Evolutionary conservation across 2,329 filamentous ascomycete species (phyloP).

Genomic region (Venturiaceae sp.): DNA sequence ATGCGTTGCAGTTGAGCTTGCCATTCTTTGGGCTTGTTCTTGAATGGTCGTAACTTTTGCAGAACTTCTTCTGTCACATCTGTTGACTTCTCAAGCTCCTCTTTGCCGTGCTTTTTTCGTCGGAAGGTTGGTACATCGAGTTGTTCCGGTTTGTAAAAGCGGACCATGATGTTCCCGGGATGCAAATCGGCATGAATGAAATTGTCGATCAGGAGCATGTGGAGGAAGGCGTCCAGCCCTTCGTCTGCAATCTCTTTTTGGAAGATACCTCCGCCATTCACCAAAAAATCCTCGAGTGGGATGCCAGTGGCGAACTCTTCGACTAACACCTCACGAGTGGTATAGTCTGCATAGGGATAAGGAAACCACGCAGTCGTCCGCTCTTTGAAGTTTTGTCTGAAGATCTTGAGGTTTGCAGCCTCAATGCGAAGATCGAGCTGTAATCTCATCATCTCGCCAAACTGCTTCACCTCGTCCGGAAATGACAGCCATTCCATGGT

Average conservation of each 20-base stretch:
- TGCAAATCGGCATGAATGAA: slow-evolving; percentile 96
- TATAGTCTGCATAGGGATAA: slow-evolving; percentile 86
- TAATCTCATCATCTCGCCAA: slow-evolving; percentile 98
- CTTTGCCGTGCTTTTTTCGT: background rate
- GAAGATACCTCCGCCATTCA: slow-evolving; percentile 85
- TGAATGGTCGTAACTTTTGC: slow-evolving; percentile 64
- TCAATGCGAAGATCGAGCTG: slow-evolving; percentile 94
- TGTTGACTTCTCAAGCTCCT: slow-evolving; percentile 35
- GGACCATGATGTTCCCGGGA: slow-evolving; percentile 98
- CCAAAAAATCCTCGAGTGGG: slow-evolving; percentile 79
- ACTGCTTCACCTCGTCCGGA: slow-evolving; percentile 86
- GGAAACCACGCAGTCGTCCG: slow-evolving; percentile 94
- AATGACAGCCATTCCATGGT: slow-evolving; percentile 97
- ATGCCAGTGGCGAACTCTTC: slow-evolving; percentile 96
- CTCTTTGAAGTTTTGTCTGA: slow-evolving; percentile 83
- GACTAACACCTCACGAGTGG: slow-evolving; percentile 81
- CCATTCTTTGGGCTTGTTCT: slow-evolving; percentile 62
- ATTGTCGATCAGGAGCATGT: slow-evolving; percentile 95
- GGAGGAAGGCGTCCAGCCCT: slow-evolving; percentile 87
- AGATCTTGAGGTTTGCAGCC: slow-evolving; percentile 77
- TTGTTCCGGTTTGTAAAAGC: slow-evolving; percentile 79
- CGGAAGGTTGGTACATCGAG: slow-evolving; percentile 47
- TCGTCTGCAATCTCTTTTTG: slow-evolving; percentile 92
- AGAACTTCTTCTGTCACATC: slow-evolving; percentile 87
- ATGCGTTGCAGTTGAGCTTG: slow-evolving; percentile 62